These are phyloP conservation scores for Geotrichum ghanense DNA, from an alignment of 805 yeast species.

Conservation along the genomic window DNA sequence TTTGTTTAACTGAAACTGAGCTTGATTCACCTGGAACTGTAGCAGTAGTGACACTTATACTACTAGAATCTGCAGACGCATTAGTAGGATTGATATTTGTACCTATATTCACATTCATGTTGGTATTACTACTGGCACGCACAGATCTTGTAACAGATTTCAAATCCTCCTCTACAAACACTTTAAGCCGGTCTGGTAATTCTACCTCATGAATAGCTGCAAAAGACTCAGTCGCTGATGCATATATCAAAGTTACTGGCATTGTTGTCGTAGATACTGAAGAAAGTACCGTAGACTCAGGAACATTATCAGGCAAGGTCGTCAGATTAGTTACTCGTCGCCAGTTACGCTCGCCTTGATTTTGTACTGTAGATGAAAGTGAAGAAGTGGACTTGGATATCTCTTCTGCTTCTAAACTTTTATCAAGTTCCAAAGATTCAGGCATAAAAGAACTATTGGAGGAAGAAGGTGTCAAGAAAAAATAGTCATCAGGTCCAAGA, in stretches of 20 bases:
- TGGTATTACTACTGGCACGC: neutral
- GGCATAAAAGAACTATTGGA: neutral
- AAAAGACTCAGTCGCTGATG: neutral
- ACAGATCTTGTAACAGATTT: neutral
- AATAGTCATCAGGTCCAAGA: constrained; percentile 15
- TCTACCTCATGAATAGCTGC: neutral
- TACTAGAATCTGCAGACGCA: no score
- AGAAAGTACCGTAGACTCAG: no score
- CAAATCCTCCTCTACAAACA: neutral
- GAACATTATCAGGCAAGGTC: no score
- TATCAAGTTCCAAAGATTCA: neutral
- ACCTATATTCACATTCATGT: no score
- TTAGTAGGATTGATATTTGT: no score
- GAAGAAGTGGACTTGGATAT: no score
- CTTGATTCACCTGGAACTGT: no score
- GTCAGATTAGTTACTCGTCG: no score
- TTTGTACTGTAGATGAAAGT: no score
- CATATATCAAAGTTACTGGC: neutral
- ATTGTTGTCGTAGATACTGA: no score
- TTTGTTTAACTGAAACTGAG: neutral
- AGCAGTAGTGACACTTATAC: no score
- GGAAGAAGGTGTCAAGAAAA: constrained; percentile 2
- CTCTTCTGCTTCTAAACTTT: neutral
- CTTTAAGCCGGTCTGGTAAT: neutral
- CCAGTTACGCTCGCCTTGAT: no score